These are phyloP conservation scores for Tylopilus vinaceipallidus DNA, from an alignment of 768 basidiomycete genomes.

Conservation along the genomic window DNA sequence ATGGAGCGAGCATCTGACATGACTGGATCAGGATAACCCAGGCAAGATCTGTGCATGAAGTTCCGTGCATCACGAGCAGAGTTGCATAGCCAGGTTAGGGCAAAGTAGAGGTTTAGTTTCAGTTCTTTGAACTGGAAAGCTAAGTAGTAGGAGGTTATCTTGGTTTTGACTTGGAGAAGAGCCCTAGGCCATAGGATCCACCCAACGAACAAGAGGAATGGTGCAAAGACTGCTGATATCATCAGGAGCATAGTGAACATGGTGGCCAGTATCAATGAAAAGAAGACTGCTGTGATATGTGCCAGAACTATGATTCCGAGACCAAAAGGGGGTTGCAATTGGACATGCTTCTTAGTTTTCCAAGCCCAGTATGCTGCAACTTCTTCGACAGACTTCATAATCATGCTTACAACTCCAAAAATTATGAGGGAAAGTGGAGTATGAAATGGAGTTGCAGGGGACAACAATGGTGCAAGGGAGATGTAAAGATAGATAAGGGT, in stretches of 20 bases:
- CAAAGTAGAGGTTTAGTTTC: background rate
- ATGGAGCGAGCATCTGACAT: conserved; percentile 10
- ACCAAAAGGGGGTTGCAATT: background rate
- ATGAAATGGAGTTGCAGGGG: conserved; percentile 16
- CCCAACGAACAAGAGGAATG: background rate
- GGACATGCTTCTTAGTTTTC: background rate
- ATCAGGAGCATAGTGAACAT: background rate
- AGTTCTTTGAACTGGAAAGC: background rate
- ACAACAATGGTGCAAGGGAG: conserved; percentile 12
- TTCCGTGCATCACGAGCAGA: background rate
- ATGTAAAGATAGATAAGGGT: conserved; percentile 16
- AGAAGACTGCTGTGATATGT: background rate
- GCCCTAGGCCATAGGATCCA: background rate
- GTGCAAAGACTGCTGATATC: background rate
- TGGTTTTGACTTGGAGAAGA: background rate
- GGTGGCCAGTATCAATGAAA: background rate
- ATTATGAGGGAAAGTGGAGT: conserved; percentile 17
- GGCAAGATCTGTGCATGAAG: background rate
- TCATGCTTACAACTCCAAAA: background rate
- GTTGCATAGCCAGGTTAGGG: background rate
- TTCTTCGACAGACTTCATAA: background rate
- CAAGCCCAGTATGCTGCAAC: conserved; percentile 5
- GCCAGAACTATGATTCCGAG: background rate
- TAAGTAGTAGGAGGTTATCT: background rate
- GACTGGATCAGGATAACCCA: background rate